phyloP scores from a whole-genome alignment of 139 green algal genomes.

The Chara braunii region DNA sequence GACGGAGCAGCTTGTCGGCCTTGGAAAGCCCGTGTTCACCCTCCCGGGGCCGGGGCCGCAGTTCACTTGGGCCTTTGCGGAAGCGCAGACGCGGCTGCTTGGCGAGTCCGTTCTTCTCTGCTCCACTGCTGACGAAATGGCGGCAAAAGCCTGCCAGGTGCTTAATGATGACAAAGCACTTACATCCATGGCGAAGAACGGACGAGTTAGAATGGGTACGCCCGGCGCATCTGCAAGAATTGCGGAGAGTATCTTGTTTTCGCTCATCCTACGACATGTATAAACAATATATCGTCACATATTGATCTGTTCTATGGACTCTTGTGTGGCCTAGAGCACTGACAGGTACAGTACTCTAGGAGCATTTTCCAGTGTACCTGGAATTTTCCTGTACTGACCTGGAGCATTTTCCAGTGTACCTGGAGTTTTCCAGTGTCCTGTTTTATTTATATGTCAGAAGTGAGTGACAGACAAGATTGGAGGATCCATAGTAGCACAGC shows the following conservation, averaged over 20 bases:
- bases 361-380: too few species aligned
- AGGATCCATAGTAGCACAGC: too few species aligned
- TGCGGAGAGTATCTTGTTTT: constrained; percentile 11
- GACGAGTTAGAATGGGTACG: constrained; percentile 14
- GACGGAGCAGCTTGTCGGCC: constrained; percentile 39
- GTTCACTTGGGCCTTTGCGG: constrained; percentile 35
- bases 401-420: too few species aligned
- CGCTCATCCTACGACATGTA: too few species aligned
- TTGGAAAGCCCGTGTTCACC: constrained; percentile 41
- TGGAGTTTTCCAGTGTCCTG: too few species aligned
- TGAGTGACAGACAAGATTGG: too few species aligned
- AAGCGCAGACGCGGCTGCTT: constrained; percentile 40
- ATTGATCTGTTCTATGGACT: too few species aligned
- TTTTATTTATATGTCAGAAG: too few species aligned
- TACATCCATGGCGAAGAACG: constrained; percentile 13
- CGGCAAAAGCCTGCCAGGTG: neutral
- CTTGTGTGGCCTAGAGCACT: too few species aligned
- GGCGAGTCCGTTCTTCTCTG: constrained; percentile 30
- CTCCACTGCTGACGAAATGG: neutral
- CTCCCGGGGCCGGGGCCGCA: constrained; percentile 33
- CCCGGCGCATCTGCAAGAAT: constrained; percentile 18
- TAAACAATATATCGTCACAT: too few species aligned
- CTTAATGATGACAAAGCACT: constrained; percentile 1
- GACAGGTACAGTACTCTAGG: too few species aligned
- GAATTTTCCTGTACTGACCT: too few species aligned